These are phyloP conservation scores for Juglanconis oblonga DNA, from an alignment of 2,329 filamentous ascomycete genomes.

Conservation along the genomic window DNA sequence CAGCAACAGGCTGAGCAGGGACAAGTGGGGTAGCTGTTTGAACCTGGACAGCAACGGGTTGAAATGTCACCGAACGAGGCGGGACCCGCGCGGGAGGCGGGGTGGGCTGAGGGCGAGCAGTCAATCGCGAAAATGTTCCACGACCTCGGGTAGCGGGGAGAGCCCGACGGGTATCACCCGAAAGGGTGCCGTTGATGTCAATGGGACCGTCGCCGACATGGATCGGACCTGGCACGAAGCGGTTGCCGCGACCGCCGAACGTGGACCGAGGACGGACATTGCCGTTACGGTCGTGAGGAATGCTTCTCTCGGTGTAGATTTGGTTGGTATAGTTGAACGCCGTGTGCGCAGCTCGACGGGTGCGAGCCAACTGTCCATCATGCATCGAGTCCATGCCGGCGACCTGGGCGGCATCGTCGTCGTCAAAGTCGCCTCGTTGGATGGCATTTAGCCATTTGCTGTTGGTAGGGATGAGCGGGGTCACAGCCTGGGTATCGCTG, in stretches of 20 bases:
- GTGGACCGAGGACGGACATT: neutral
- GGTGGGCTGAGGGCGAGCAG: too few relatives aligned
- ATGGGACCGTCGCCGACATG: constrained; percentile 5
- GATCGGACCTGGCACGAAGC: neutral
- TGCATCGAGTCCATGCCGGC: constrained; percentile 25
- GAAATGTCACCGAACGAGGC: too few relatives aligned
- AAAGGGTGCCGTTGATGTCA: neutral
- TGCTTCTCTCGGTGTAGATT: neutral
- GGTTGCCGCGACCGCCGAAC: neutral
- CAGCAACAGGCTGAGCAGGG: neutral
- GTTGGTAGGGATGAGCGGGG: neutral
- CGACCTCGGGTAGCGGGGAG: neutral
- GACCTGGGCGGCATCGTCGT: constrained; percentile 28
- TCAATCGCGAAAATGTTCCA: neutral
- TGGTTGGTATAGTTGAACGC: neutral
- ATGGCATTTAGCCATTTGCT: constrained; percentile 20
- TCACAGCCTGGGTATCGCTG: neutral
- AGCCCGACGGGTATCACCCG: neutral
- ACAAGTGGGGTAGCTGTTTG: too few relatives aligned
- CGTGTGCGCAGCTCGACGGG: constrained; percentile 9
- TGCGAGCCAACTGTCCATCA: constrained; percentile 25
- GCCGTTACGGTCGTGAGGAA: neutral
- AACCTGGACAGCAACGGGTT: too few relatives aligned
- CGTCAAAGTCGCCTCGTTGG: constrained; percentile 24
- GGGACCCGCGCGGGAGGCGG: neutral